Evolutionary conservation across 164 flowering plant species (phyloP).

Genomic region (Malania oleifera): DNA sequence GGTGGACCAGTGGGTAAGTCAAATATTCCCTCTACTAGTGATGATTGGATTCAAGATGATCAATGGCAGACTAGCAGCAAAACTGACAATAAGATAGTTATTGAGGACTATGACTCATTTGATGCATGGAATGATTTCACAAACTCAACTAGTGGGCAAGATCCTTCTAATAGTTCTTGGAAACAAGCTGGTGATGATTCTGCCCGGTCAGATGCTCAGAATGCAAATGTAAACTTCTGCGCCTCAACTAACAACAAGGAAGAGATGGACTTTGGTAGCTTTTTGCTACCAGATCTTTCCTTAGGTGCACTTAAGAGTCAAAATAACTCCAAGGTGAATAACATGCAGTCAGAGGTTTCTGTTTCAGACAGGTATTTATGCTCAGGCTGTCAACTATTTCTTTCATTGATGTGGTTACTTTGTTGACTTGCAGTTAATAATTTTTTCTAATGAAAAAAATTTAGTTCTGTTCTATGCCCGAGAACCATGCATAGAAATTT

Average conservation of each 20-base stretch:
- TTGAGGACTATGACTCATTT: conserved; percentile 28
- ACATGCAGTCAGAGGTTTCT: conserved; percentile 21
- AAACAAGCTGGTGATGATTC: conserved; percentile 12
- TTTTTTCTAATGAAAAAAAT: no score
- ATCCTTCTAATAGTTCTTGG: conserved; percentile 20
- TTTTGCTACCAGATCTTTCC: conserved; percentile 28
- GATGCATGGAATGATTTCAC: conserved; percentile 50
- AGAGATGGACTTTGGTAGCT: conserved; percentile 31
- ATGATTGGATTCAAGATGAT: conserved; percentile 26
- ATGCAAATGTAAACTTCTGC: conserved; percentile 25
- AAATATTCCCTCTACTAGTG: conserved; percentile 15
- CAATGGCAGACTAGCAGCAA: background rate
- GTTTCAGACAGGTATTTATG: conserved; percentile 35
- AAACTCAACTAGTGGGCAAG: conserved; percentile 26
- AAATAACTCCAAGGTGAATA: conserved; percentile 18
- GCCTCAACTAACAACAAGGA: conserved; percentile 15
- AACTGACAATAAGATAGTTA: conserved; percentile 12
- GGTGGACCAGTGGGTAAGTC: conserved; percentile 5
- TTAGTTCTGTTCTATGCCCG: no score
- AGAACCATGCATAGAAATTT: no score
- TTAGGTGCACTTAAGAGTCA: conserved; percentile 21
- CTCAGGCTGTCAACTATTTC: no score
- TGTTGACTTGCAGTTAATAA: no score
- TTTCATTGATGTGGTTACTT: no score
- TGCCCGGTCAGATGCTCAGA: conserved; percentile 13